These are phyloP conservation scores for Podospora anserina DNA, from an alignment of 495 filamentous ascomycete genomes.

Conservation along the genomic window DNA sequence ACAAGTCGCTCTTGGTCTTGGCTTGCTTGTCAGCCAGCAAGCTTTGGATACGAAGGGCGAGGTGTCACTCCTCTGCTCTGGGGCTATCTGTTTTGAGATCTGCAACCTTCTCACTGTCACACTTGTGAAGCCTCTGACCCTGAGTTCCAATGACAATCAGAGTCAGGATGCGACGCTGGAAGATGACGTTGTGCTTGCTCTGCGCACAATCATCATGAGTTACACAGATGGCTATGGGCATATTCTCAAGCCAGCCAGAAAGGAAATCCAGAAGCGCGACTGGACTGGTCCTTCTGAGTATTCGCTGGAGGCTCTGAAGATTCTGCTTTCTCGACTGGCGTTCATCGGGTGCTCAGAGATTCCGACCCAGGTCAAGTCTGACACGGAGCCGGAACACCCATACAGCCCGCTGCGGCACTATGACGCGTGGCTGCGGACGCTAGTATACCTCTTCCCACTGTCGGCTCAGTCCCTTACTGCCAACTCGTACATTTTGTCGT, in stretches of 20 bases:
- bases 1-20: slow-evolving; percentile 40
- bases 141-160: slow-evolving; percentile 33
- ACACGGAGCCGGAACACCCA: slow-evolving; percentile 1
- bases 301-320: slow-evolving; percentile 25
- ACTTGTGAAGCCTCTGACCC: slow-evolving; percentile 23
- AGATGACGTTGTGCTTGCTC: slow-evolving; percentile 38
- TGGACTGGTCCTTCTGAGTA: slow-evolving; percentile 31
- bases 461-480: slow-evolving; percentile 16
- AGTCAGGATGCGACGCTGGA: slow-evolving; percentile 30
- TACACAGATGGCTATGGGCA: slow-evolving; percentile 37
- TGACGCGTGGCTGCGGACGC: slow-evolving; percentile 19
- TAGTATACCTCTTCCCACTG: slow-evolving; percentile 31
- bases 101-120: slow-evolving; percentile 28
- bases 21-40: slow-evolving; percentile 37
- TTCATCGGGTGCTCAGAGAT: slow-evolving; percentile 38
- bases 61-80: slow-evolving; percentile 31
- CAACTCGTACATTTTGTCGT: slow-evolving; percentile 27
- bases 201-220: slow-evolving; percentile 37
- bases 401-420: slow-evolving; percentile 31
- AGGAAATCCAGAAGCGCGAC: slow-evolving; percentile 30
- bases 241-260: slow-evolving; percentile 20
- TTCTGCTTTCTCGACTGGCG: slow-evolving; percentile 30
- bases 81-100: slow-evolving; percentile 34
- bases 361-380: slow-evolving; percentile 18
- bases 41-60: slow-evolving; percentile 18